Evolutionary conservation across 1,139 yeast genomes (phyloP).

Genomic region (Meyerozyma carpophila): DNA sequence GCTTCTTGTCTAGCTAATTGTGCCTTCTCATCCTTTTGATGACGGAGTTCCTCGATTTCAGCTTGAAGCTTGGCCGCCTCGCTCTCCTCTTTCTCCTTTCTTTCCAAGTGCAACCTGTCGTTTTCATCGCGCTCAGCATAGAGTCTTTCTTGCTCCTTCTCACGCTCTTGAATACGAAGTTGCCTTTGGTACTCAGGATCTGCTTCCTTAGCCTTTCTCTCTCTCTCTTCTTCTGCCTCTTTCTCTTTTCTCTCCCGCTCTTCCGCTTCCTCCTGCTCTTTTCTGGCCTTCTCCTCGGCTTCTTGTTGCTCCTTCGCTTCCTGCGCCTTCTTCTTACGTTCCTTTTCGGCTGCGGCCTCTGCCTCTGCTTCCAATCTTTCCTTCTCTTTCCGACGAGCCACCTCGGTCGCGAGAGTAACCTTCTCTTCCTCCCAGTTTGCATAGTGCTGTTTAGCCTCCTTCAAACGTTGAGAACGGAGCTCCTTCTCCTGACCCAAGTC

Average conservation of each 20-base stretch:
- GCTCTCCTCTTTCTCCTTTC: conserved; percentile 8
- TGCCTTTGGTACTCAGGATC: conserved; percentile 4
- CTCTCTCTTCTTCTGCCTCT: conserved; percentile 8
- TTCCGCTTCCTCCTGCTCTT: background rate
- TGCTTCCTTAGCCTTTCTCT: conserved; percentile 7
- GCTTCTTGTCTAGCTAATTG: conserved; percentile 27
- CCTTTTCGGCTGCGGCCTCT: conserved; percentile 21
- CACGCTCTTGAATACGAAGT: conserved; percentile 4
- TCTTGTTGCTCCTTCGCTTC: conserved; percentile 12
- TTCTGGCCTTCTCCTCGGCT: conserved; percentile 1
- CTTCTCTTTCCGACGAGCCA: conserved; percentile 10
- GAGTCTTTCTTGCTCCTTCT: conserved; percentile 19
- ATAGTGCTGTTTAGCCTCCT: conserved; percentile 37
- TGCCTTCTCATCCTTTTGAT: conserved; percentile 18
- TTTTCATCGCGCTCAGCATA: conserved; percentile 22
- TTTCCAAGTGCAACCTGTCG: conserved; percentile 12
- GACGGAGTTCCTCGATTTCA: conserved; percentile 28
- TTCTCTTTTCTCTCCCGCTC: background rate
- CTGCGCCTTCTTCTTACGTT: conserved; percentile 22
- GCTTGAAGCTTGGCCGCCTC: conserved; percentile 21
- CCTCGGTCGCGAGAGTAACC: conserved; percentile 8
- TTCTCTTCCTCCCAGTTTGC: conserved; percentile 36
- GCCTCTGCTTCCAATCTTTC: conserved; percentile 14
- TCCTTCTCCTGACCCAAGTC: conserved; percentile 35
- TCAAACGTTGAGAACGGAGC: conserved; percentile 29